Base-by-base conservation (phyloP, 352 stramenopile species). In the Phytophthora capsici region DNA sequence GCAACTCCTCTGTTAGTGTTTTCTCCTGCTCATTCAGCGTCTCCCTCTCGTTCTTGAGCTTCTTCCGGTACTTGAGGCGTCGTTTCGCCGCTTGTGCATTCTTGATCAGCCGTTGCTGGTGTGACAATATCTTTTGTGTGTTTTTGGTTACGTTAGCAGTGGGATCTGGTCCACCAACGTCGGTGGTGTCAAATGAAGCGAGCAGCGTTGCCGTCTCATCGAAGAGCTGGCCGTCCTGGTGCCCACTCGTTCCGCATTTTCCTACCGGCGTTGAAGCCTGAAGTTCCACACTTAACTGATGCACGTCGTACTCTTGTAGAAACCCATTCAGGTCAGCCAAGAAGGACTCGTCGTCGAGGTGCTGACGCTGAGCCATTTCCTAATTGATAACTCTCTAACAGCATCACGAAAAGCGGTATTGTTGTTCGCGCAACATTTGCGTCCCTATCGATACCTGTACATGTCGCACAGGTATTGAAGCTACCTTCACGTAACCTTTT, bases 21-120 rank as follows among this genome's bases (percentile, higher is more conserved):
- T 22, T 46, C 13, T 68, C 49, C 17, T 73, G 28, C 23, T 57
- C 5, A 6, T 57, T 22, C 41, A 80, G 34, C 22, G 47, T 58
- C 46, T 57, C 22, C 23, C 71, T 32, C 65, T 80, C 72, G 13
- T 57, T 54, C 45, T 76, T 75, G 20, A 77, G 38, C 7, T 66
- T 69, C 9, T 73, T 45, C 6, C 61, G 61, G 9, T 81, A 73
- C 34, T 55, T 58, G n/a, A 73, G 54, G 17, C 64, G 40, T 25
- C 67, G 56, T 16, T 63, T 57, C n/a, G 56, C 51, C 13, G 62
- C 62, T 40, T 69, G 63, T 1, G 19, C 19, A n/a, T 36, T 73
- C 16, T 60, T 50, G 9, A 50, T 16, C 49, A 49, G 28, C 2
- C 28, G 46, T 25, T 32, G 46, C 19, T 38, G n/a, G 7, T 54